phyloP scores from a whole-genome alignment of 148 eudicot genomes.

The Simmondsia chinensis region DNA sequence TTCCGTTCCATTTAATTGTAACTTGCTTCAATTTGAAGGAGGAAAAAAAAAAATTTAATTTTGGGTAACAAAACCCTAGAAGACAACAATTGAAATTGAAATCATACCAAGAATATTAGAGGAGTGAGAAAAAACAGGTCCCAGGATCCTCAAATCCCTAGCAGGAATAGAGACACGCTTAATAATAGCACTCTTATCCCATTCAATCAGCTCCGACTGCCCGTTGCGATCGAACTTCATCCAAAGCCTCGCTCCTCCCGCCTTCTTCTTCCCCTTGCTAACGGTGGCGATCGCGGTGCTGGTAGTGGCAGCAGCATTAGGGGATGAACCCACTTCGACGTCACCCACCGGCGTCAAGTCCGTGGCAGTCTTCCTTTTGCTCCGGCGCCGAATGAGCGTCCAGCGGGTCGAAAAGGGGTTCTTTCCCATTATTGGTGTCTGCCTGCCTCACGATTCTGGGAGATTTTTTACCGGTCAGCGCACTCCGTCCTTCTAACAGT shows the following conservation, averaged over 20 bases:
- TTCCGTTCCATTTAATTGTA: no score
- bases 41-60: neutral
- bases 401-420: conserved; percentile 31
- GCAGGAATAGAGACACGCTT: conserved; percentile 71
- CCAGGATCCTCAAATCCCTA: conserved; percentile 88
- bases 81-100: neutral
- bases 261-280: conserved; percentile 57
- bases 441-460: no score
- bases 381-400: conserved; percentile 24
- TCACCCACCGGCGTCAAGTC: conserved; percentile 6
- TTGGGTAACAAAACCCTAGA: neutral
- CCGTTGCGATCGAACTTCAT: conserved; percentile 69
- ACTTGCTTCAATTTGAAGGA: no score
- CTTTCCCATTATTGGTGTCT: conserved; percentile 44
- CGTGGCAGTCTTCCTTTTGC: conserved; percentile 1
- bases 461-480: no score
- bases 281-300: conserved; percentile 6
- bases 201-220: conserved; percentile 68
- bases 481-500: no score
- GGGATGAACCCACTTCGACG: conserved; percentile 16
- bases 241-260: conserved; percentile 71
- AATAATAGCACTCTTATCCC: conserved; percentile 62
- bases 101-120: conserved; percentile 75
- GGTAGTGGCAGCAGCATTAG: neutral
- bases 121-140: conserved; percentile 85